Conservation (phyloP, 2,329 filamentous ascomycete species). For the Metarhizium album region DNA sequence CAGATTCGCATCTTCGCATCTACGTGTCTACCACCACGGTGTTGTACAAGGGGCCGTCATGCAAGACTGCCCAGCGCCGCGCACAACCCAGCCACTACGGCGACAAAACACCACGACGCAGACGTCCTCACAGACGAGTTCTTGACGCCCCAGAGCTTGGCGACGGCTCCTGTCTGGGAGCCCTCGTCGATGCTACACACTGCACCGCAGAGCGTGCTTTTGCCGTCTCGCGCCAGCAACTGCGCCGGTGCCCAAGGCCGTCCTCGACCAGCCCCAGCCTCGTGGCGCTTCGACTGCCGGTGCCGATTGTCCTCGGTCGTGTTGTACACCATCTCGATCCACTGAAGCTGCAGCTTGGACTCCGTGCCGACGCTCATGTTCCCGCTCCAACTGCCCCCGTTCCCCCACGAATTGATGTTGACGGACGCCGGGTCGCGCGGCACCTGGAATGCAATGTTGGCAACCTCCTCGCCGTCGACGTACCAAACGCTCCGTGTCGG, state of each 20-base stretch:
- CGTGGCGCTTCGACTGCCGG: background rate
- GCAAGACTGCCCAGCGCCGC: background rate
- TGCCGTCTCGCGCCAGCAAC: background rate
- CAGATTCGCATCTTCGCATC: background rate
- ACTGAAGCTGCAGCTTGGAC: conserved; percentile 49
- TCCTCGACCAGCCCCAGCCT: too few species aligned
- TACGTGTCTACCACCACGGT: background rate
- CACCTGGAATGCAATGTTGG: conserved; percentile 43
- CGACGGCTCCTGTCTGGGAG: conserved; percentile 13
- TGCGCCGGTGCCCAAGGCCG: too few species aligned
- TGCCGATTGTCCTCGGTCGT: conserved; percentile 14
- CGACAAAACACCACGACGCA: background rate
- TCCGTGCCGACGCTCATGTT: conserved; percentile 40
- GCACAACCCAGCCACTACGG: background rate
- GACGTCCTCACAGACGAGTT: background rate
- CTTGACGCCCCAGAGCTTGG: conserved; percentile 14
- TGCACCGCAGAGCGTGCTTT: conserved; percentile 12
- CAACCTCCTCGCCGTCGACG: conserved; percentile 37
- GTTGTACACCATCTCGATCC: conserved; percentile 51
- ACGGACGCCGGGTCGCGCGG: conserved; percentile 41
- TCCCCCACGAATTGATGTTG: conserved; percentile 50
- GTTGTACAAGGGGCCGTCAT: background rate
- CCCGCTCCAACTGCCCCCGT: conserved; percentile 49
- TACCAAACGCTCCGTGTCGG: conserved; percentile 43
- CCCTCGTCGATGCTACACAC: conserved; percentile 26